A percentile compares a stretch with the other conserved stretches of the same genome.
Evolutionary conservation across 345 rosid genomes (phyloP).

Genomic region (Euphorbia peplus): DNA sequence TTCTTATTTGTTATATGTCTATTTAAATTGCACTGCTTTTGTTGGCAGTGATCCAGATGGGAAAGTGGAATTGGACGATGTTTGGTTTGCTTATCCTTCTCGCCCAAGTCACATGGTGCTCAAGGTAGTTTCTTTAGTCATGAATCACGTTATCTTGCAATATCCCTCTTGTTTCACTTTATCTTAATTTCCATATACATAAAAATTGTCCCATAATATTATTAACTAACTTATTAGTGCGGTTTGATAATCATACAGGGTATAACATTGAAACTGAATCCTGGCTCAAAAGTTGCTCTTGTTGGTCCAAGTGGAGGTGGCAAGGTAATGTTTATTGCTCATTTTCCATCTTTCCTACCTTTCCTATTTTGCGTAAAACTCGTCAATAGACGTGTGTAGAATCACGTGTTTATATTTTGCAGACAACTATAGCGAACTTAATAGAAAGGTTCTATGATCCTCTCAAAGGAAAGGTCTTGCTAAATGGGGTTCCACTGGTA

Average conservation of each 20-base stretch:
- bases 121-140: slow-evolving; percentile 42
- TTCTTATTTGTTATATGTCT: neutral
- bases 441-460: slow-evolving; percentile 94
- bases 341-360: neutral
- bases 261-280: slow-evolving; percentile 68
- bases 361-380: neutral
- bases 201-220: neutral
- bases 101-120: slow-evolving; percentile 90
- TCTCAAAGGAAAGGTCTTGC: slow-evolving; percentile 64
- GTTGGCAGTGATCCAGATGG: slow-evolving; percentile 75
- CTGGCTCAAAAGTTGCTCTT: slow-evolving; percentile 87
- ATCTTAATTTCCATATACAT: neutral
- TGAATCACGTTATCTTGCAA: neutral
- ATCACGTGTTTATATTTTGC: slow-evolving; percentile 27
- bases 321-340: slow-evolving; percentile 47
- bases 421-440: slow-evolving; percentile 92
- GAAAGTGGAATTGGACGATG: slow-evolving; percentile 79
- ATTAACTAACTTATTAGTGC: neutral
- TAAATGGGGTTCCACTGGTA: slow-evolving; percentile 73
- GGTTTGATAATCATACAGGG: slow-evolving; percentile 46
- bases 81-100: slow-evolving; percentile 97
- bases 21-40: neutral
- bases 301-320: slow-evolving; percentile 99
- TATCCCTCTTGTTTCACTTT: neutral
- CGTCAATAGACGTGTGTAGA: neutral